Evolutionary conservation across 345 rosid genomes (phyloP).

Genomic region (thale cress (Arabidopsis thaliana)): DNA sequence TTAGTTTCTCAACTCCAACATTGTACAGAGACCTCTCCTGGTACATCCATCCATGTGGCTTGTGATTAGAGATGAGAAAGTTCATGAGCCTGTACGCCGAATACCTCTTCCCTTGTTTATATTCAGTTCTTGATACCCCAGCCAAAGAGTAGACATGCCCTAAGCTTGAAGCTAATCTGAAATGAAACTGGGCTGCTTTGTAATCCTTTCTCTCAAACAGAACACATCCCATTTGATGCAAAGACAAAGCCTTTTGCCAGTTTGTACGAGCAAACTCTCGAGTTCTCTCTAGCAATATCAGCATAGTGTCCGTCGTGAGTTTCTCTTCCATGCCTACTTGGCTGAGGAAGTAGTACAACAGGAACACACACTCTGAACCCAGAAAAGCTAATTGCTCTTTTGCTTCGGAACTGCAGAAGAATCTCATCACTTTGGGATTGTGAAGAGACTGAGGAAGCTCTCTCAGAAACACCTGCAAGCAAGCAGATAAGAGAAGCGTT

Average conservation of each 20-base stretch:
- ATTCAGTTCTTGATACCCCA: conserved; percentile 80
- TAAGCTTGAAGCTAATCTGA: conserved; percentile 68
- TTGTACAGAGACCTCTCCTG: conserved; percentile 85
- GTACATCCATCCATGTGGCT: conserved; percentile 93
- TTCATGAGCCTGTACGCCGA: conserved; percentile 70
- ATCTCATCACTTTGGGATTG: conserved; percentile 56
- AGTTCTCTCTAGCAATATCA: conserved; percentile 65
- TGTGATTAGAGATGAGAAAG: conserved; percentile 63
- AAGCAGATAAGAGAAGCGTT: conserved; percentile 75
- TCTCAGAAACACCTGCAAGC: conserved; percentile 80
- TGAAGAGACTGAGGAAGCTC: conserved; percentile 69
- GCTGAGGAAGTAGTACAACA: conserved; percentile 82
- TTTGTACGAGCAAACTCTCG: conserved; percentile 63
- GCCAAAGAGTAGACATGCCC: conserved; percentile 87
- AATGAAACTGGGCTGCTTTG: conserved; percentile 60
- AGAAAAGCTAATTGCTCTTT: conserved; percentile 60
- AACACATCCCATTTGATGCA: conserved; percentile 82
- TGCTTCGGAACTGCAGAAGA: conserved; percentile 66
- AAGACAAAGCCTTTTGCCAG: conserved; percentile 82
- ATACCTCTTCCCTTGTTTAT: conserved; percentile 73
- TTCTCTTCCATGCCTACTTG: conserved; percentile 79
- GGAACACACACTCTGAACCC: conserved; percentile 69
- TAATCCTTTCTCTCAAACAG: conserved; percentile 70
- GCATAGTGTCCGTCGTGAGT: conserved; percentile 51
- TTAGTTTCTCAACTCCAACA: conserved; percentile 61